phyloP scores from a whole-genome alignment of 805 yeast species.

The Maudiozyma bulderi region DNA sequence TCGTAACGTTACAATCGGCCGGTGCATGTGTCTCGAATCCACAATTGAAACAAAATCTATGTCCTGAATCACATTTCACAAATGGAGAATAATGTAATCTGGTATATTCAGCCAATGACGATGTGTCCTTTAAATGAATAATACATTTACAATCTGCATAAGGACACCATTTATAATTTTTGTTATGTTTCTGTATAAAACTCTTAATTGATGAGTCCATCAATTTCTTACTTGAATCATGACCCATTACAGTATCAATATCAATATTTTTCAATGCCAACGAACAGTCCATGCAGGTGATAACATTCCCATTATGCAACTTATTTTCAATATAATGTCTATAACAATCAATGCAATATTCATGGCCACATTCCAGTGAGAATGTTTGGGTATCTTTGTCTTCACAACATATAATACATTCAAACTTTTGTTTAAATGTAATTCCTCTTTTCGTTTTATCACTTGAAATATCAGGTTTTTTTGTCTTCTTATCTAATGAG shows the following conservation, averaged over 20 bases:
- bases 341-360: constrained; percentile 63
- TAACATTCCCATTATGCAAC: constrained; percentile 34
- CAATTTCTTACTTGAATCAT: constrained; percentile 23
- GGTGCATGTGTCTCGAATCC: constrained; percentile 72
- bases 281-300: constrained; percentile 58
- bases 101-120: constrained; percentile 20
- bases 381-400: constrained; percentile 35
- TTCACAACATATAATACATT: constrained; percentile 70
- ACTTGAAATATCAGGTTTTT: background rate
- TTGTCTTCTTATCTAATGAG: background rate
- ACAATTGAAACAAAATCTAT: constrained; percentile 74
- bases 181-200: constrained; percentile 42
- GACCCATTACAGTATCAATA: constrained; percentile 35
- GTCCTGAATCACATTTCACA: constrained; percentile 57
- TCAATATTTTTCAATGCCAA: constrained; percentile 32
- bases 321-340: constrained; percentile 44
- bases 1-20: constrained; percentile 62
- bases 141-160: constrained; percentile 66
- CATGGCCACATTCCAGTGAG: constrained; percentile 58
- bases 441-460: constrained; percentile 8
- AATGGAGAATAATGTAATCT: constrained; percentile 40
- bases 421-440: constrained; percentile 23
- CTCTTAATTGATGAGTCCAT: constrained; percentile 34
- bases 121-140: constrained; percentile 34
- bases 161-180: constrained; percentile 68